Base-by-base conservation (phyloP, 306 rosid species). In the Cucurbita pepo region DNA sequence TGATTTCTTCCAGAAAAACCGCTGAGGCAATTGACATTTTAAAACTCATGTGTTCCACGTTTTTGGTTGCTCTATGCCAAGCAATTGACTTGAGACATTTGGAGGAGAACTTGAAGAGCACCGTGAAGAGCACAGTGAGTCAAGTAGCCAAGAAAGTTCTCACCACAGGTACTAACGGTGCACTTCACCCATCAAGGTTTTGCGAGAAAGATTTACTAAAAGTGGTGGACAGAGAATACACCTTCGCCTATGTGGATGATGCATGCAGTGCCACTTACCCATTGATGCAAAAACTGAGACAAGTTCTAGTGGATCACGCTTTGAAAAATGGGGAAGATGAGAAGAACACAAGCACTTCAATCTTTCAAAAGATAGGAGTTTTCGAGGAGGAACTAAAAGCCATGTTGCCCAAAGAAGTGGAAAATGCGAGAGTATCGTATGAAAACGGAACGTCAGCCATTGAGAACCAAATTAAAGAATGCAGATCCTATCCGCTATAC, bases 61-160 rank as follows among this genome's bases (percentile, higher is more conserved):
- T 64, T 76, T 62, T 92, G 54, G 55, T 88, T 6, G 97, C 95
- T 0, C 88, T 92, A 8, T 92, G 97, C 75, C 97, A 92, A 65
- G 89, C 97, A 12, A 83, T 92, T 54, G 97, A 92, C 57, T 83
- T 92, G 80, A 90, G 97, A 81, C 95, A 92, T 56, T 73, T 92
- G 83, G 97, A 92, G 83, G 96, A 88, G 83, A 92, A 90, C 79
- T 54, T 92, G 88, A 88, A 80, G 82, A 83, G 60, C 82, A 66
- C 81, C 0, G 96, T 92, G 1, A 90, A 88, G 77, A 92, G 80
- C 56, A 82, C 82, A 0, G 96, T 92, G n/a, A 85, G 92, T 59
- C 91, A 87, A 62, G 89, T 90, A 40, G 98, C 90, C 0, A 92
- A 88, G 85, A 92, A 89, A 37, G 80, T 81, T 12, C 86, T 92